Conservation (phyloP, 495 filamentous ascomycete species). For the Tuber indicum region DNA sequence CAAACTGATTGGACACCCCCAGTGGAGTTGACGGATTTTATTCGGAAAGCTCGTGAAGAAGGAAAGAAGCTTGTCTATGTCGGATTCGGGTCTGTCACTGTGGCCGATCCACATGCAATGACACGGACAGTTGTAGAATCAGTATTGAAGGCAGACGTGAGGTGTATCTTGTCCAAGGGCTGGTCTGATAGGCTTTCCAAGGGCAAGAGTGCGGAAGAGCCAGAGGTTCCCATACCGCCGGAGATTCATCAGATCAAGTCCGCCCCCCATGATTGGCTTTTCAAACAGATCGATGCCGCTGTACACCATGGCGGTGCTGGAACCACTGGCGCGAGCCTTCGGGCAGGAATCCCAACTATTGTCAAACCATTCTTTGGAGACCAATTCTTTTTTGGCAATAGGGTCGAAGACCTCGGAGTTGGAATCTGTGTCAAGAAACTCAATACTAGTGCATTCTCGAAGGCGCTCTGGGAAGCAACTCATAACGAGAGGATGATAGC, state of each 20-base stretch:
- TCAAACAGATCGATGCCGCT: slow-evolving; percentile 86
- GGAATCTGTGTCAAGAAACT: slow-evolving; percentile 84
- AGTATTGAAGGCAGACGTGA: slow-evolving; percentile 82
- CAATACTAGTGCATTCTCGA: slow-evolving; percentile 71
- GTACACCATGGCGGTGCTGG: slow-evolving; percentile 92
- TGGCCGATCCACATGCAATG: slow-evolving; percentile 80
- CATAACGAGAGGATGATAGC: slow-evolving; percentile 81
- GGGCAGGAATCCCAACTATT: slow-evolving; percentile 88
- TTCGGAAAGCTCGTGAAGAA: slow-evolving; percentile 67
- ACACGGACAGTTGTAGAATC: slow-evolving; percentile 86
- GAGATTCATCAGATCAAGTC: slow-evolving; percentile 83
- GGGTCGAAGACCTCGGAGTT: slow-evolving; percentile 87
- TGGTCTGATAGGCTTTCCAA: slow-evolving; percentile 84
- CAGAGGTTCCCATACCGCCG: slow-evolving; percentile 67
- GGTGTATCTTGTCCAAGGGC: slow-evolving; percentile 95
- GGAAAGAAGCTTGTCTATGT: slow-evolving; percentile 92
- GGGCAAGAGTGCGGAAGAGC: slow-evolving; percentile 45
- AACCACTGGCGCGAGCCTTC: slow-evolving; percentile 87
- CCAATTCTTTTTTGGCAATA: slow-evolving; percentile 87
- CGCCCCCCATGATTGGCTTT: slow-evolving; percentile 95
- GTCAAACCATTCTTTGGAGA: slow-evolving; percentile 97
- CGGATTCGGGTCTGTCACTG: slow-evolving; percentile 92
- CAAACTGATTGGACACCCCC: slow-evolving; percentile 64
- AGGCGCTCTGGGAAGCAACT: slow-evolving; percentile 87
- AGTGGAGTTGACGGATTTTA: slow-evolving; percentile 68